Base-by-base conservation (phyloP, 768 basidiomycete genomes). In the Sporobolomyces pararoseus region DNA sequence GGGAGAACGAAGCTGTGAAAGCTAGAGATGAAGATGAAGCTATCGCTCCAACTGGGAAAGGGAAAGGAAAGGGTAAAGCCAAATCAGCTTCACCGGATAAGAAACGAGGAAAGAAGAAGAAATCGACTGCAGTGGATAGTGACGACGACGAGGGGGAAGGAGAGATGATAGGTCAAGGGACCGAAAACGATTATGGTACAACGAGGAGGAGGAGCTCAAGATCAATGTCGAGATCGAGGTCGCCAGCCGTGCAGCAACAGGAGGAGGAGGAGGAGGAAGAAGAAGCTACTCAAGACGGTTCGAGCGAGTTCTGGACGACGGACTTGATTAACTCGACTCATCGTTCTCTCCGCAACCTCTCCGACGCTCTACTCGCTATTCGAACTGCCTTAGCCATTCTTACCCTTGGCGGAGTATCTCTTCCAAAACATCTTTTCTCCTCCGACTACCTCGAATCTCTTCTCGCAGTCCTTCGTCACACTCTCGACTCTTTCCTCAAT, bases 371-470 rank as follows among this genome's bases (percentile, higher is more conserved):
- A 25, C 57, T 67, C 65, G 72, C 72, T 0, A 27, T 58, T 16
- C 68, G 66, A 2, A 59, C 53, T 27, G 72, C 72, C 7, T 66
- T 74, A 29, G 31, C 59, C 6, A 23, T 74, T n/a, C 68, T 74
- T 52, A 70, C 68, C 12, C 65, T 66, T 44, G 44, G 44, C 2
- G 57, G 25, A 34, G 44, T 39, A 14, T 39, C 49, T 0, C 72
- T 58, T 4, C 67, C 66, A 9, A 65, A 68, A 21, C 76, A 94
- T 89, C 81, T 97, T 13, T 95, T 95, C 79, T 96, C 95, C 0
- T 92, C 97, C 78, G 96, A 99, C 77, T 83, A 93, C 16, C 90
- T 99, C 70, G 87, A 87, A 0, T 82, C 84, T 0, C 91, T 92
- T 80, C 82, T 97, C 23, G 82, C 80, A 50, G 82, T 87, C 0